Conservation (phyloP, 106 monocot genomes). For the Ottelia alismoides region DNA sequence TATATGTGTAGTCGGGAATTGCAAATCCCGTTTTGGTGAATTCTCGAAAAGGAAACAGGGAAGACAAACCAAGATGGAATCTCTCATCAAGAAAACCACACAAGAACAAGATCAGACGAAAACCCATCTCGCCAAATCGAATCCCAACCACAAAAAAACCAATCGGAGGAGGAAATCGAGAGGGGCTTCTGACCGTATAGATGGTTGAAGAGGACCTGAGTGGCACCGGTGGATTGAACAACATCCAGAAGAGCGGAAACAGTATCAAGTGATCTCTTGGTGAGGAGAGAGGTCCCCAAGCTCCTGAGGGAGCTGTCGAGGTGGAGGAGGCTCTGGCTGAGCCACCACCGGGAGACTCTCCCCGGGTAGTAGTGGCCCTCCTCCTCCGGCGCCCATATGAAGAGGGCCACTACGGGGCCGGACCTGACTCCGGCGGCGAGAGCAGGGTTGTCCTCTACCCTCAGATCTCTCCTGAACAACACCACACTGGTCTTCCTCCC, state of each 20-base stretch:
- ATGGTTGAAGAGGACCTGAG: conserved; percentile 74
- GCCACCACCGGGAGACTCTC: conserved; percentile 88
- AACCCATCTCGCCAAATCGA: too few species aligned
- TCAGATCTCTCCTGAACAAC: conserved; percentile 88
- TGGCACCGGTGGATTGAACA: conserved; percentile 45
- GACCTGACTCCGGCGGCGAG: conserved; percentile 61
- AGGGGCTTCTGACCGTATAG: conserved; percentile 89
- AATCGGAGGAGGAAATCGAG: too few species aligned
- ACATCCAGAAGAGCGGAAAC: conserved; percentile 43
- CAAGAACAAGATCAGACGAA: too few species aligned
- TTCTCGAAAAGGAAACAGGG: too few species aligned
- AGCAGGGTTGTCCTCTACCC: conserved; percentile 94
- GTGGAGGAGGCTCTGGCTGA: conserved; percentile 58
- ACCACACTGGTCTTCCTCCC: conserved; percentile 34
- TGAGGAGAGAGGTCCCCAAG: conserved; percentile 54
- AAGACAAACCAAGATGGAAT: too few species aligned
- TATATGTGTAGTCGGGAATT: too few species aligned
- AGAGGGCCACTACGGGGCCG: conserved; percentile 54
- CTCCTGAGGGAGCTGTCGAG: conserved; percentile 59
- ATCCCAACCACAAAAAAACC: too few species aligned
- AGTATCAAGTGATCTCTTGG: conserved; percentile 63
- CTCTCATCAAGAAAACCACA: too few species aligned
- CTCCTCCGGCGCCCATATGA: conserved; percentile 86
- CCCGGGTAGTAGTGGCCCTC: conserved; percentile 78
- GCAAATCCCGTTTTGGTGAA: too few species aligned